Conservation (phyloP, 179 eudicot species). For the Beta macrorhiza region DNA sequence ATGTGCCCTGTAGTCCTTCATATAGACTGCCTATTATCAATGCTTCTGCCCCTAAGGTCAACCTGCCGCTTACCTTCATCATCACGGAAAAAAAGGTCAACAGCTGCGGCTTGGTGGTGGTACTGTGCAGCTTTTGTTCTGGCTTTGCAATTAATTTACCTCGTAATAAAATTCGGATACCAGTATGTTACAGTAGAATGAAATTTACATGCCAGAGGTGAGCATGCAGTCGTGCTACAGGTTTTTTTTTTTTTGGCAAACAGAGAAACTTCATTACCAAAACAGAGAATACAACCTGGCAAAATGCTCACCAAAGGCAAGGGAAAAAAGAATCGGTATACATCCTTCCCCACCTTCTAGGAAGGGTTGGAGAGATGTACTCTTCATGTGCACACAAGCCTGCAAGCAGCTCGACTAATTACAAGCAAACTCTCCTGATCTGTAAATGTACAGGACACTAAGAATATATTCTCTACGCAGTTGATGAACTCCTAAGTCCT, state of each 20-base stretch:
- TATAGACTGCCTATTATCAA: slow-evolving; percentile 17
- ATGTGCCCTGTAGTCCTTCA: slow-evolving; percentile 7
- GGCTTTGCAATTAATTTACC: slow-evolving; percentile 1
- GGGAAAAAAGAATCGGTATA: too few species aligned
- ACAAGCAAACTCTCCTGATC: too few species aligned
- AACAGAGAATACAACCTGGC: too few species aligned
- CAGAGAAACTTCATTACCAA: too few species aligned
- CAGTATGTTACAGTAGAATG: not conserved
- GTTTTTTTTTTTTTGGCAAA: not conserved
- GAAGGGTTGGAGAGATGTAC: too few species aligned
- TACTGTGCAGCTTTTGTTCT: slow-evolving; percentile 8
- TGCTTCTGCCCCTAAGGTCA: not conserved
- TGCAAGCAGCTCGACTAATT: too few species aligned
- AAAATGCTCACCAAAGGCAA: too few species aligned
- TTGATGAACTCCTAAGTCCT: too few species aligned
- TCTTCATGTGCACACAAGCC: too few species aligned
- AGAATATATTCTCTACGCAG: too few species aligned
- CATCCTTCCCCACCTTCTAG: too few species aligned
- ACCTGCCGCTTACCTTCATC: not conserved
- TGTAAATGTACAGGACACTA: too few species aligned
- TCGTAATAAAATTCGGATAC: not conserved
- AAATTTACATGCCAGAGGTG: not conserved
- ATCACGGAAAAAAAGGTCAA: not conserved
- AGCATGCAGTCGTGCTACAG: not conserved
- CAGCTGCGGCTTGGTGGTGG: slow-evolving; percentile 12